Conservation (phyloP, 2,329 filamentous ascomycete species). For the Dothideomycetidae sp. region DNA sequence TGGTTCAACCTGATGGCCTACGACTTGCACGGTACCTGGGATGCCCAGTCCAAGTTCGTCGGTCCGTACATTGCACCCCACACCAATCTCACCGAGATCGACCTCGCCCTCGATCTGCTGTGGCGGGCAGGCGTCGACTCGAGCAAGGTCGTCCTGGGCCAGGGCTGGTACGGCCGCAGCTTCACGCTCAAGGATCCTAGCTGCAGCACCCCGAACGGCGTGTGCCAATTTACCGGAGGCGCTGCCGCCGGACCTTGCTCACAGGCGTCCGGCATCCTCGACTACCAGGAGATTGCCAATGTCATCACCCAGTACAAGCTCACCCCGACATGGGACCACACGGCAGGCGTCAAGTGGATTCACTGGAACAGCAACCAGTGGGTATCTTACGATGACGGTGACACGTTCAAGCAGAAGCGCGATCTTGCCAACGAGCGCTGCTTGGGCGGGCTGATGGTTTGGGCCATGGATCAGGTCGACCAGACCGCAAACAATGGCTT, state of each 20-base stretch:
- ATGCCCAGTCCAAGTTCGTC: conserved; percentile 16
- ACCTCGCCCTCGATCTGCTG: conserved; percentile 28
- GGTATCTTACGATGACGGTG: conserved; percentile 26
- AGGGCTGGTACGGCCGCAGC: conserved; percentile 32
- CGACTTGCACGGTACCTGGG: conserved; percentile 33
- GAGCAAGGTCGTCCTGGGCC: conserved; percentile 29
- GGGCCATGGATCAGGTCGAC: conserved; percentile 14
- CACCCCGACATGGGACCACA: conserved; percentile 11
- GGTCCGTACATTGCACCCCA: conserved; percentile 24
- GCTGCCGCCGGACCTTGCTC: conserved; percentile 19
- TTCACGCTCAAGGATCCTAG: conserved; percentile 18
- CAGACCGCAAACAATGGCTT: conserved; percentile 4
- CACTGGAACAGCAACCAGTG: conserved; percentile 25
- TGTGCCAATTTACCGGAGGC: conserved; percentile 11
- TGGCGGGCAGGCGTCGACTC: conserved; percentile 31
- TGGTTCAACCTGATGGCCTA: conserved; percentile 33
- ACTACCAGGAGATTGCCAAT: conserved; percentile 15
- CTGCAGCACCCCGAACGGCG: conserved; percentile 13
- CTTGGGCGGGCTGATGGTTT: conserved; percentile 19
- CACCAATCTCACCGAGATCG: conserved; percentile 35
- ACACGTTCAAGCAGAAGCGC: conserved; percentile 23
- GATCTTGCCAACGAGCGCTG: conserved; percentile 21
- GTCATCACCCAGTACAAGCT: conserved; percentile 12
- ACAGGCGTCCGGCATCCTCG: conserved; percentile 13
- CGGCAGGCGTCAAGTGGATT: conserved; percentile 18